Conservation (phyloP, 768 basidiomycete species). For the Boletus sp. region DNA sequence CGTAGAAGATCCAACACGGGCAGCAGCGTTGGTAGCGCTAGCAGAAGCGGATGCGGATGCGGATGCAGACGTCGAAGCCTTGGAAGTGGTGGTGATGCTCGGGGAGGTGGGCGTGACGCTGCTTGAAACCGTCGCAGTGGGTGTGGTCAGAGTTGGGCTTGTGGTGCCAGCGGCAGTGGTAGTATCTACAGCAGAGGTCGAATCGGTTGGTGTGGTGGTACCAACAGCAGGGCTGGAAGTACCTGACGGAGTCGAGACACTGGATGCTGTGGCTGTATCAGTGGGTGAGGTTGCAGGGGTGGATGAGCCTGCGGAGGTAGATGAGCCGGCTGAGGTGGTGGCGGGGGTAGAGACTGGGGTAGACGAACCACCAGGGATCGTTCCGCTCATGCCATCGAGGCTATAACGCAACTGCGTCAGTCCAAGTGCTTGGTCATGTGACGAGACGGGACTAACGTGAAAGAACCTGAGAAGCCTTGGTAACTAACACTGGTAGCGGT, state of each 20-base stretch:
- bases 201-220: constrained; percentile 9
- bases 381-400: constrained; percentile 58
- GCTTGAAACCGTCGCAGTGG: constrained; percentile 33
- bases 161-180: constrained; percentile 20
- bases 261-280: not conserved
- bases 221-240: constrained; percentile 5
- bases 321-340: constrained; percentile 10
- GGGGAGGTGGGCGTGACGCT: not conserved
- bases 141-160: constrained; percentile 31
- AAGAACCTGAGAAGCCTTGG: constrained; percentile 49
- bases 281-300: constrained; percentile 3
- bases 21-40: constrained; percentile 18
- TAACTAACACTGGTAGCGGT: constrained; percentile 38
- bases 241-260: constrained; percentile 15
- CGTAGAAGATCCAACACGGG: constrained; percentile 17
- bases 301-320: constrained; percentile 14
- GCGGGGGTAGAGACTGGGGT: constrained; percentile 1
- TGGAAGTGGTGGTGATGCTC: constrained; percentile 31
- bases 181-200: constrained; percentile 1
- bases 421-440: not conserved
- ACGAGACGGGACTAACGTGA: constrained; percentile 41
- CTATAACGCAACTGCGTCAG: constrained; percentile 32
- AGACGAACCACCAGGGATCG: constrained; percentile 29
- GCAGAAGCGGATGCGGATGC: constrained; percentile 19
- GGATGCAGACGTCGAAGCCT: constrained; percentile 5